These are phyloP conservation scores for Alternaria metachromatica DNA, from an alignment of 2,329 filamentous ascomycete species.

Conservation along the genomic window DNA sequence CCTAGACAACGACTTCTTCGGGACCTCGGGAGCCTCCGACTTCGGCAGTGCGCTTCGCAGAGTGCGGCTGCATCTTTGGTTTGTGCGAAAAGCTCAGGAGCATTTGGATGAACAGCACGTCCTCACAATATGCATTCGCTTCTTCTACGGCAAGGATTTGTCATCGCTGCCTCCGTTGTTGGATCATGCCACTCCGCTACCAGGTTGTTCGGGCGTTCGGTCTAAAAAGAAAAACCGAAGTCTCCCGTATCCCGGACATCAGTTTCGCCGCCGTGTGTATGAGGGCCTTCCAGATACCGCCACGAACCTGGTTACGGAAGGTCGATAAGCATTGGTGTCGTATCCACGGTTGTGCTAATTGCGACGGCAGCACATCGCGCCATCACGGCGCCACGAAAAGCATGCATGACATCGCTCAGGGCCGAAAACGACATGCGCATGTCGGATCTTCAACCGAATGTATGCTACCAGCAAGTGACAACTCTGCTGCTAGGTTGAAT, in stretches of 20 bases:
- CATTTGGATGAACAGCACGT: background rate
- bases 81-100: background rate
- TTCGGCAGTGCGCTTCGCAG: conserved; percentile 1
- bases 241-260: background rate
- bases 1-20: background rate
- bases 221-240: background rate
- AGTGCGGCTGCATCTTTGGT: background rate
- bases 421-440: background rate
- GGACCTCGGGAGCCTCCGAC: background rate
- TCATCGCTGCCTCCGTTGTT: background rate
- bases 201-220: conserved; percentile 1
- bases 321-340: background rate
- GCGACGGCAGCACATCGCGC: background rate
- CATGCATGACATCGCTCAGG: background rate
- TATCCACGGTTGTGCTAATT: background rate
- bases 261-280: background rate
- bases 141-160: background rate
- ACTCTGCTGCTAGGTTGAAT: background rate
- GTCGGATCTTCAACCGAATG: background rate
- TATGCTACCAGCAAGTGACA: background rate
- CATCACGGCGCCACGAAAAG: background rate
- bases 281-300: background rate
- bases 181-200: conserved; percentile 1
- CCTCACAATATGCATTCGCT: background rate
- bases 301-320: background rate